Percentiles rank a stretch among this genome's conserved stretches.
phyloP scores from a whole-genome alignment of 805 yeast species.

The Wilhelminamyces savonicus region DNA sequence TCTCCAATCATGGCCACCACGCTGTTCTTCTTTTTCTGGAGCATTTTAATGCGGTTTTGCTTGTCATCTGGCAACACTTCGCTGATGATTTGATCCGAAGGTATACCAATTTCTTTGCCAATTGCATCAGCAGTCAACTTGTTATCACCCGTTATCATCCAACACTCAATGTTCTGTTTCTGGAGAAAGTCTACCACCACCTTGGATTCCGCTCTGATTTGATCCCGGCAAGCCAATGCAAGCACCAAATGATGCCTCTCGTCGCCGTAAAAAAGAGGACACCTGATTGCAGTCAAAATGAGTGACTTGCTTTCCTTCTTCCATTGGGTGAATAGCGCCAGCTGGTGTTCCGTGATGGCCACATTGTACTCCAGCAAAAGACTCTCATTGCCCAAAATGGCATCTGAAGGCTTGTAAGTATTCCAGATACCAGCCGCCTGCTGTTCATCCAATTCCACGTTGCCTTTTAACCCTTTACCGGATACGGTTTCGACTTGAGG shows the following conservation, averaged over 20 bases:
- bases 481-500: slow-evolving; percentile 47
- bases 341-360: slow-evolving; percentile 26
- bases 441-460: slow-evolving; percentile 19
- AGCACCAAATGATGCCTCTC: slow-evolving; percentile 33
- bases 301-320: slow-evolving; percentile 60
- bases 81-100: slow-evolving; percentile 45
- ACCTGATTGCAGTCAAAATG: slow-evolving; percentile 44
- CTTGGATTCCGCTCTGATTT: slow-evolving; percentile 51
- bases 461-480: slow-evolving; percentile 57
- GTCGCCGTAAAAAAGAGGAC: slow-evolving; percentile 19
- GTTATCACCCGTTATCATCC: slow-evolving; percentile 80
- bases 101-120: slow-evolving; percentile 56
- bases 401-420: slow-evolving; percentile 25
- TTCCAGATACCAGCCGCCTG: slow-evolving; percentile 25
- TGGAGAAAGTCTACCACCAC: slow-evolving; percentile 36
- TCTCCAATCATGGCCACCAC: slow-evolving; percentile 72
- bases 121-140: slow-evolving; percentile 60
- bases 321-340: slow-evolving; percentile 42
- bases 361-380: slow-evolving; percentile 46
- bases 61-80: slow-evolving; percentile 73
- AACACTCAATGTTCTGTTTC: slow-evolving; percentile 47
- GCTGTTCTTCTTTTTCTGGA: slow-evolving; percentile 33
- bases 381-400: slow-evolving; percentile 55
- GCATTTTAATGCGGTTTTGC: slow-evolving; percentile 50
- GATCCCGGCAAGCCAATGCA: slow-evolving; percentile 56